Evolutionary conservation across 2,329 filamentous ascomycete genomes (phyloP), one percentile per base, ranked within the genome.

Genomic region (Phialophora tarda): DNA sequence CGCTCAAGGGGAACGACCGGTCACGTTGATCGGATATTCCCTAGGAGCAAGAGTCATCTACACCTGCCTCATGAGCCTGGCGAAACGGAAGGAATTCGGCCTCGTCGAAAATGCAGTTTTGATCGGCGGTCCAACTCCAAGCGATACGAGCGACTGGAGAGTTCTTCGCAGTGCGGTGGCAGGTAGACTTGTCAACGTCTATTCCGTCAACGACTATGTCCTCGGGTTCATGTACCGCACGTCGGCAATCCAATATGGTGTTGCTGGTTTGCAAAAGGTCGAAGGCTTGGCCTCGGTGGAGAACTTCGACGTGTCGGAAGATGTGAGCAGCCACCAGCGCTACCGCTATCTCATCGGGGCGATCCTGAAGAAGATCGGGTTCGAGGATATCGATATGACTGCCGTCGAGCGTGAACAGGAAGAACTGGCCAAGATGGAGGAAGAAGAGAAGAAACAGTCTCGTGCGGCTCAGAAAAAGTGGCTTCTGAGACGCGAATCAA

Each of bases 191-290:
- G 90, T 96, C 72, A 97, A 97, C 72, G 92, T 94, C 8, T 97
- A 90, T 78, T 94, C 91, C 1, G 88, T 89, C 60, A 93, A 95
- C 67, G 93, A 97, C 77, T 91, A 92, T 74, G 88, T 97, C 34
- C 86, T 97, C 0, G 93, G 88, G 0, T 94, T 97, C 75, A 82
- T 97, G 21, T 97, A 97, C 77, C 88, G 93, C 53, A 89, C 92
- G 2, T 92, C 91, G 48, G 93, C 89, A 65, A 85, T 96, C 30
- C 90, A 95, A 70, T 85, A 91, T 48, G 93, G 93, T 3, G 87
- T 97, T 50, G 93, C 93, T 0, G 94, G 93, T 0, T 81, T 98
- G 1, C 91, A 97, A 75, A 83, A 87, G 34, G 86, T 96, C 26
- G 79, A 87, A 64, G 85, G 75, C 14, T 75, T 82, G 2, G 71